Base-by-base conservation (phyloP, 306 rosid genomes). In the Carpinus viminea region DNA sequence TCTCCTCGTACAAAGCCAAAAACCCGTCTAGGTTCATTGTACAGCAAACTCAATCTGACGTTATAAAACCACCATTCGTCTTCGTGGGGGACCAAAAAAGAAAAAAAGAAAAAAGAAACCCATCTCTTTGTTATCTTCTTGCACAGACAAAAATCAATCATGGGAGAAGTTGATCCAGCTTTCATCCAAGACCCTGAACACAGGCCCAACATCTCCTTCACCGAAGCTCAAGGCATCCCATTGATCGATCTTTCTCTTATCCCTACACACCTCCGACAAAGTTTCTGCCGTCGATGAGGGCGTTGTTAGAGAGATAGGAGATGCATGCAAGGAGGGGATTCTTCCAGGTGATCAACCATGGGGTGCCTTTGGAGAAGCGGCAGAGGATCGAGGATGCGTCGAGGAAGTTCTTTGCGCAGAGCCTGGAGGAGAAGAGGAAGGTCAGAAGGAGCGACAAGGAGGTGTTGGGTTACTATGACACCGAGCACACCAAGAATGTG, bases 321-420 rank as follows among this genome's bases (percentile, higher is more conserved):
- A 51, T 8, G 94, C 96, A 21, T 88, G 92, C 76, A 76, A 64
- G 52, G 75, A 88, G 98, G 96, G 98, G 98, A 2, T 93, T 91
- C 85, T 93, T 89, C 80, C 91, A 83, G 31, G 91, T 90, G 75
- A 82, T 82, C 61, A 92, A 92, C 84, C 97, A 89, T 51, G 91
- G 91, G 0, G 88, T 92, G 48, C 75, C 90, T 0, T 21, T 57
- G n/a, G 84, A 81, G 69, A 56, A 66, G 52, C 79, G 82, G 16
- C 76, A 75, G 55, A 80, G 61, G 74, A 53, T 88, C 0, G 88
- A 85, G 21, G 54, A 59, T 3, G 88, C 83, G 0, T 76, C 91
- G 7, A 79, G 74, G 38, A 11, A 59, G 79, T 92, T 90, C 87
- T 92, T 92, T 76, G 83, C 86, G 1, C 90, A 56, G 78, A 85